Conservation (phyloP, 169 alveolate species). For the Eimeria praecox region DNA sequence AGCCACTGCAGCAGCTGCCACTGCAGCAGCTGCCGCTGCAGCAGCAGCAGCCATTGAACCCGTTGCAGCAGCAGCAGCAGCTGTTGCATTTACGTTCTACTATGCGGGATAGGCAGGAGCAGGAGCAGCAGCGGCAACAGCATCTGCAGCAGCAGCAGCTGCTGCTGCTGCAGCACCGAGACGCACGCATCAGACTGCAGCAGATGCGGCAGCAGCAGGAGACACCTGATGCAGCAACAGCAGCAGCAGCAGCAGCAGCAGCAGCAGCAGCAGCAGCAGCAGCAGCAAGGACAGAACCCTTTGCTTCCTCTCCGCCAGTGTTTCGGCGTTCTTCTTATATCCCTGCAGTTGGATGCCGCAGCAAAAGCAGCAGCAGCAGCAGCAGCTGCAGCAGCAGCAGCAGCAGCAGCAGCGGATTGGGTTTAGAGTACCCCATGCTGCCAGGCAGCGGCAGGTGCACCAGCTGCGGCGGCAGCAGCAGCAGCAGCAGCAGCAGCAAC, state of each 20-base stretch:
- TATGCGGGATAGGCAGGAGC: slow-evolving; percentile 44
- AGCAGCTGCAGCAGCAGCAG: slow-evolving; percentile 40
- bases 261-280: not conserved
- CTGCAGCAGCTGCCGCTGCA: not conserved
- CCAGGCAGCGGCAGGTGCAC: not conserved
- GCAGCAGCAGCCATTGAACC: slow-evolving; percentile 2
- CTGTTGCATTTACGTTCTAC: slow-evolving; percentile 13
- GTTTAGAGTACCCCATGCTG: not conserved
- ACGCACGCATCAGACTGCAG: slow-evolving; percentile 51
- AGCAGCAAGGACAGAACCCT: not conserved
- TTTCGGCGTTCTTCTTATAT: slow-evolving; percentile 4
- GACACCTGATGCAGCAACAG: not conserved
- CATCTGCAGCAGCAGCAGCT: slow-evolving; percentile 57
- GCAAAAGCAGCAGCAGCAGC: slow-evolving; percentile 70
- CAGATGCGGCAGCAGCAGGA: slow-evolving; percentile 31
- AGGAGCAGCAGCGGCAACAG: slow-evolving; percentile 67
- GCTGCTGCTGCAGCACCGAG: slow-evolving; percentile 70
- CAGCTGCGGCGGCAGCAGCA: not conserved
- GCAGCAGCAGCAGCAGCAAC: slow-evolving; percentile 16
- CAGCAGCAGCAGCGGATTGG: slow-evolving; percentile 6
- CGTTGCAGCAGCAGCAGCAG: not conserved
- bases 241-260: not conserved
- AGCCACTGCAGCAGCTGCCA: not conserved
- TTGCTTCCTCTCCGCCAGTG: slow-evolving; percentile 1
- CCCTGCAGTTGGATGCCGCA: slow-evolving; percentile 30